These are phyloP conservation scores for Cladosporium halotolerans DNA, from an alignment of 2,329 filamentous ascomycete genomes.

Conservation along the genomic window DNA sequence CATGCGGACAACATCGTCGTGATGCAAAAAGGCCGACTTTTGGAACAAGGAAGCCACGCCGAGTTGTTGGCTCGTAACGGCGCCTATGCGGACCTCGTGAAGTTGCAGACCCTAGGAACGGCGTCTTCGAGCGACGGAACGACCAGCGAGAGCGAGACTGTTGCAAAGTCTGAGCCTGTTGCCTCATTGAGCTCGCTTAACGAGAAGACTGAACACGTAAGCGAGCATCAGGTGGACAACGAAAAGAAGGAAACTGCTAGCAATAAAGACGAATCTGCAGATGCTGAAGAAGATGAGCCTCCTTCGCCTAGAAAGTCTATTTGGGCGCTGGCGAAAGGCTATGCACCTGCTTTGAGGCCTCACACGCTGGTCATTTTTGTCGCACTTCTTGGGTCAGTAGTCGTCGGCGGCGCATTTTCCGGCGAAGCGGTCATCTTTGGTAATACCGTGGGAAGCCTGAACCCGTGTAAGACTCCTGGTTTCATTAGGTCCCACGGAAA, in stretches of 20 bases:
- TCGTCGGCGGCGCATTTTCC: conserved; percentile 44
- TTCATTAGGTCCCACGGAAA: conserved; percentile 43
- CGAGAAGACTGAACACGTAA: background rate
- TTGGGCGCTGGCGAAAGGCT: conserved; percentile 27
- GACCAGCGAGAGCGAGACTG: background rate
- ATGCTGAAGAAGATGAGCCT: conserved; percentile 15
- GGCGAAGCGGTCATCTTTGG: conserved; percentile 56
- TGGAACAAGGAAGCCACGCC: conserved; percentile 44
- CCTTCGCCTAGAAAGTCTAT: conserved; percentile 24
- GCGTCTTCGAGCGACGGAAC: conserved; percentile 13
- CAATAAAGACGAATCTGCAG: background rate
- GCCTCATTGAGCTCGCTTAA: background rate
- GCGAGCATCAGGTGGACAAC: background rate
- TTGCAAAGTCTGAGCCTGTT: background rate
- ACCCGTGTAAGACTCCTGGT: conserved; percentile 6
- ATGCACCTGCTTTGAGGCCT: conserved; percentile 39
- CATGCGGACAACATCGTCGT: conserved; percentile 38
- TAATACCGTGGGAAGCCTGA: conserved; percentile 9
- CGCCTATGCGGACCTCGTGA: conserved; percentile 45
- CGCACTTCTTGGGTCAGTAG: conserved; percentile 39
- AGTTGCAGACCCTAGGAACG: conserved; percentile 35
- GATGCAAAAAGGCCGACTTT: conserved; percentile 44
- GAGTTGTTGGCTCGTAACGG: conserved; percentile 35
- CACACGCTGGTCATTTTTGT: conserved; percentile 41
- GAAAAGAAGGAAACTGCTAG: background rate